Percentiles rank a stretch among this genome's conserved stretches.
Conservation (phyloP, 192 early-diverging fungal genomes). For the Anaeromyces robustus region DNA sequence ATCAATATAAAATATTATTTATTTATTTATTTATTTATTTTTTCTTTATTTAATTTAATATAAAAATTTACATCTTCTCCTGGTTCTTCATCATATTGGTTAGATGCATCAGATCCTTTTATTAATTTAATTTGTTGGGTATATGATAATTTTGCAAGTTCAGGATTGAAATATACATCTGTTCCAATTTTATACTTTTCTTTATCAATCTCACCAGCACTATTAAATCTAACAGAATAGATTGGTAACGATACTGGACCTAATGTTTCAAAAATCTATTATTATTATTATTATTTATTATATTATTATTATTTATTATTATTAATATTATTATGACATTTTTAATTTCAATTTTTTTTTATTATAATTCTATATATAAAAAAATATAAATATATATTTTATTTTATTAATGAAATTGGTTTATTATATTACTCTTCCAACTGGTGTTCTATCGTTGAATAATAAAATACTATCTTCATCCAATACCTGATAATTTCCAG, state of each 20-base stretch:
- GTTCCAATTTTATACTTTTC: conserved; percentile 19
- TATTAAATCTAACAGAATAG: conserved; percentile 66
- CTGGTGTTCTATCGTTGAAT: conserved; percentile 32
- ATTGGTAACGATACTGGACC: conserved; percentile 71
- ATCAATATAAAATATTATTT: no score
- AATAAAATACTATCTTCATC: conserved; percentile 62
- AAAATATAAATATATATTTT: no score
- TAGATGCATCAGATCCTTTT: conserved; percentile 86
- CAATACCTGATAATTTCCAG: conserved; percentile 37
- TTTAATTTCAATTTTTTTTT: no score
- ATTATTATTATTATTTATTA: background rate
- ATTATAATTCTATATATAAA: no score
- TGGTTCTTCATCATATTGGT: conserved; percentile 83
- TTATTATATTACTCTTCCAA: conserved; percentile 54
- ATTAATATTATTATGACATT: no score
- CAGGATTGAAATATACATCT: conserved; percentile 45
- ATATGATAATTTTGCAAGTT: conserved; percentile 44
- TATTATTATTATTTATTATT: no score
- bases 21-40: no score
- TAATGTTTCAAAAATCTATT: conserved; percentile 75
- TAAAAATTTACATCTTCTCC: conserved; percentile 30
- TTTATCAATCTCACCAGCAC: conserved; percentile 35
- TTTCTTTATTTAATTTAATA: background rate
- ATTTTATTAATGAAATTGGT: no score
- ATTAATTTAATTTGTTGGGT: conserved; percentile 39